A percentile compares a stretch with the other conserved stretches of the same genome.
Evolutionary conservation across 106 monocot species (phyloP).

Genomic region (Dendrobium officinale): DNA sequence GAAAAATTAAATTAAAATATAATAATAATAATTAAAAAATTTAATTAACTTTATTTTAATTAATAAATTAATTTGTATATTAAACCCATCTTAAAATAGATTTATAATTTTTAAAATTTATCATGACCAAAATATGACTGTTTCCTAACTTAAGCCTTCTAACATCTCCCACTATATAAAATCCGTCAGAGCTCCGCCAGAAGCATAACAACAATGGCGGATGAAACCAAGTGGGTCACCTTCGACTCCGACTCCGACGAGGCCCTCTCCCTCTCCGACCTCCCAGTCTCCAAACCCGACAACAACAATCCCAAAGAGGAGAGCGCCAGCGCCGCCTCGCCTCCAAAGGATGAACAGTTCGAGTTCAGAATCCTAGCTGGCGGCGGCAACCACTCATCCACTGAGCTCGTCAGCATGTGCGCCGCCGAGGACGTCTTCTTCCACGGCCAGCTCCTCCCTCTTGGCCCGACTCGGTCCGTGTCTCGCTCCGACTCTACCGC

Average conservation of each 20-base stretch:
- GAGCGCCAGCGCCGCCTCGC: background rate
- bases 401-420: conserved; percentile 23
- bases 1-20: too few relatives aligned
- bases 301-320: background rate
- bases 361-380: conserved; percentile 32
- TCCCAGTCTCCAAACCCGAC: background rate
- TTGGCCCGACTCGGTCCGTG: conserved; percentile 8
- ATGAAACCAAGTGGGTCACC: background rate
- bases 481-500: conserved; percentile 1
- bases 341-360: conserved; percentile 27
- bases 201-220: background rate
- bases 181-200: background rate
- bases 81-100: too few relatives aligned
- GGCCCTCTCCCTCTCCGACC: conserved; percentile 9
- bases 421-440: conserved; percentile 69
- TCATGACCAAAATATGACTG: too few relatives aligned
- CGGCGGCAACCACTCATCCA: conserved; percentile 1
- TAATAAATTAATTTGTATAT: too few relatives aligned
- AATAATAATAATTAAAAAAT: too few relatives aligned
- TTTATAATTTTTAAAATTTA: too few relatives aligned
- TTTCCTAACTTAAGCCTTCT: too few relatives aligned
- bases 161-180: background rate
- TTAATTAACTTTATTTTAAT: too few relatives aligned
- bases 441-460: conserved; percentile 46
- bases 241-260: conserved; percentile 6